These are phyloP conservation scores for Rhynchosporium secalis DNA, from an alignment of 2,329 filamentous ascomycete genomes.

Conservation along the genomic window DNA sequence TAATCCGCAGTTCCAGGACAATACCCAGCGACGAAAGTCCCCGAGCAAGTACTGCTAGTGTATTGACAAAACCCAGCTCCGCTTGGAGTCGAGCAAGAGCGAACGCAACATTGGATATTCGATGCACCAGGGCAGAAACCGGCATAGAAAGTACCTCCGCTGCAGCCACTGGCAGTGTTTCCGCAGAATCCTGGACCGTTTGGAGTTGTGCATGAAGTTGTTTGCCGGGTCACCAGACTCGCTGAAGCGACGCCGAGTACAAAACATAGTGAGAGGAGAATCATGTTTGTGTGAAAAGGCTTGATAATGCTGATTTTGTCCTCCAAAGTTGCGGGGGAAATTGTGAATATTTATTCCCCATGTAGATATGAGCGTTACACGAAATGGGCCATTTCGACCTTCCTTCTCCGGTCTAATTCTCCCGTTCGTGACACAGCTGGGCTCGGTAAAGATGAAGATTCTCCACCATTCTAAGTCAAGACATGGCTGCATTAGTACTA, in stretches of 20 bases:
- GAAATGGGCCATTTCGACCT: not conserved
- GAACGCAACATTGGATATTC: constrained; percentile 14
- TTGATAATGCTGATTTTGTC: not conserved
- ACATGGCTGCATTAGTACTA: not conserved
- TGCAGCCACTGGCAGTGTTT: constrained; percentile 3
- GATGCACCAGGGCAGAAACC: constrained; percentile 9
- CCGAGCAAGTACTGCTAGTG: constrained; percentile 10
- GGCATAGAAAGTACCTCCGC: constrained; percentile 6
- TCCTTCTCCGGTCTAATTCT: constrained; percentile 1
- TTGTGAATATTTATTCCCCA: not conserved
- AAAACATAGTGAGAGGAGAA: not conserved
- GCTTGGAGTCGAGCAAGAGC: constrained; percentile 11
- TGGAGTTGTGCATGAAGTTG: constrained; percentile 11
- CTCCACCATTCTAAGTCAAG: not conserved
- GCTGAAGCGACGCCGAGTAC: not conserved
- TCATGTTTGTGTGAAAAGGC: not conserved
- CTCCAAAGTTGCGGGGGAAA: not conserved
- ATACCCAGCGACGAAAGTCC: constrained; percentile 1
- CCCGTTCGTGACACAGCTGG: not conserved
- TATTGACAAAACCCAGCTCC: constrained; percentile 5
- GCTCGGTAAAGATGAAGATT: constrained; percentile 1
- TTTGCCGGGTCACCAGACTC: not conserved
- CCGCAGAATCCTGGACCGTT: constrained; percentile 5
- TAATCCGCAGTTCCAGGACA: constrained; percentile 3
- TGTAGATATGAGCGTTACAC: not conserved